These are phyloP conservation scores for Tribonema minus DNA, from an alignment of 108 stramenopile genomes.

Conservation along the genomic window DNA sequence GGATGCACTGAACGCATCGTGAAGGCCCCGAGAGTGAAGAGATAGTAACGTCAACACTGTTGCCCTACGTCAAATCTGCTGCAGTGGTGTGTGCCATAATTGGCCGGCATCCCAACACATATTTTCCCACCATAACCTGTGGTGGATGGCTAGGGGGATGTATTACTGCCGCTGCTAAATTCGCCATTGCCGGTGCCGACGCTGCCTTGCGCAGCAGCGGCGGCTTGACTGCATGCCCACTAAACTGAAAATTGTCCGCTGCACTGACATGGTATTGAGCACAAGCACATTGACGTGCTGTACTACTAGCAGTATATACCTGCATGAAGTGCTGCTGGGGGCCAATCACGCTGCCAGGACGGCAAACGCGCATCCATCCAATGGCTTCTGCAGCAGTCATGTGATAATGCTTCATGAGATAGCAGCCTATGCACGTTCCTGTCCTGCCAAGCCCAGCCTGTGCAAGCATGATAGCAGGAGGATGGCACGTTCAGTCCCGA, in stretches of 20 bases:
- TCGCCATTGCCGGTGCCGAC: background rate
- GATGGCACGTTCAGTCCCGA: background rate
- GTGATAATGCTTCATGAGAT: constrained; percentile 61
- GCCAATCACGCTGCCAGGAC: constrained; percentile 80
- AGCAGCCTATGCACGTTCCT: constrained; percentile 68
- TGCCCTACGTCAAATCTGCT: too few relatives aligned
- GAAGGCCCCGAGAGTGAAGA: too few relatives aligned
- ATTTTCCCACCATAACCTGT: too few relatives aligned
- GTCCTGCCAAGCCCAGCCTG: constrained; percentile 94
- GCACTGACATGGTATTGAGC: too few relatives aligned
- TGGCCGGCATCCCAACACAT: too few relatives aligned
- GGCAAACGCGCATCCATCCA: constrained; percentile 53
- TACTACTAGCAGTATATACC: background rate
- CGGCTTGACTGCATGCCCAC: background rate
- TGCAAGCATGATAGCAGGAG: background rate
- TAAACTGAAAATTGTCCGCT: too few relatives aligned
- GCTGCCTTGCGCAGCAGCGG: background rate
- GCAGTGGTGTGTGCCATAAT: too few relatives aligned
- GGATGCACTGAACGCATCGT: too few relatives aligned
- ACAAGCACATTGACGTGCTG: background rate
- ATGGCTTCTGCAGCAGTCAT: constrained; percentile 59
- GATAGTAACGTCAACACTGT: too few relatives aligned
- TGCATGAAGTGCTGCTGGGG: constrained; percentile 96
- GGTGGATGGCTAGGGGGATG: background rate
- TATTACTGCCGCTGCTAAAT: background rate